Evolutionary conservation across 192 early-diverging fungal genomes (phyloP), one percentile per base, ranked within the genome.

Genomic region (Gigaspora rosea): DNA sequence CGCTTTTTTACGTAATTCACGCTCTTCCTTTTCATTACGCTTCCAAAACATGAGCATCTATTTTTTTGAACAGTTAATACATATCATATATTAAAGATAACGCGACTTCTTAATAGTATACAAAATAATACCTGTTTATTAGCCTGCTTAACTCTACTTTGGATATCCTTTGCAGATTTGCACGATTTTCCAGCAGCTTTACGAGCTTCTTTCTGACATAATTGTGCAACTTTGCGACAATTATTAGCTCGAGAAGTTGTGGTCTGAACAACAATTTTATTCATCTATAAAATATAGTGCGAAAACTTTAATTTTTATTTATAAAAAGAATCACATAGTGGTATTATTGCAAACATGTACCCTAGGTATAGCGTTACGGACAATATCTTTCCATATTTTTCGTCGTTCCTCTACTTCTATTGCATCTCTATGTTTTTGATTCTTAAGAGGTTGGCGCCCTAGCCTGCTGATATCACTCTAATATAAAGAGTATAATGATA

Each of bases 21-120:
- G 90, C 83, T 97, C 95, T 82, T 95, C 94, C 73, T 90, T 91
- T 78, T 97, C 95, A 79, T 97, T 92, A 59, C 91, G 88, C 76
- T 95, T 95, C 95, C 95, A 97, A 77, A 95, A 95, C 49, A 92
- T 63, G n/a, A 95, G 82, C 92, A 95, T 92, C 81, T 94, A 85
- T 27, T 51, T 62, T 10, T 52, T 51, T 8, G n/a, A 57, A 35
- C 0, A 32, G 20, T 65, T n/a, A 22, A 27, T 22, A n/a, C 11
- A 4, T 10, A 62, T n/a, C 8, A 32, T 22, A 49, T 2, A 13
- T 51, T 8, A 15, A 22, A 57, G 15, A 7, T 27, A 41, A 47
- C 50, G 12, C 1, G 27, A n/a, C 67, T 57, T 8, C 12, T 8
- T 36, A 56, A 47, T 41, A 5, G 72, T 16, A 47, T 22, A 22